These are phyloP conservation scores for Delonix regia DNA, from an alignment of 306 rosid species.

Conservation along the genomic window DNA sequence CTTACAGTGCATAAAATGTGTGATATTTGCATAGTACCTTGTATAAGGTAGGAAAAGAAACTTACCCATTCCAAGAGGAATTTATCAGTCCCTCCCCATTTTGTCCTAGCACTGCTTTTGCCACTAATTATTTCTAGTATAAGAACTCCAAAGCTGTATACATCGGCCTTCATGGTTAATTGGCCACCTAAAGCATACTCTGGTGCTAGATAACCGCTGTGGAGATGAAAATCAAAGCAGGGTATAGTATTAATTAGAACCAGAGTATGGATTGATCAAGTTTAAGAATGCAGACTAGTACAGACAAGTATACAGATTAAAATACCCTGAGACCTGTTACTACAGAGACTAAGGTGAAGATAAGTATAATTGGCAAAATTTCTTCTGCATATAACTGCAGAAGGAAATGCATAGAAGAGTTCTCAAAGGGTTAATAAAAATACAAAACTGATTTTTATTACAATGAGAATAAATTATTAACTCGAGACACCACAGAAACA, in stretches of 20 bases:
- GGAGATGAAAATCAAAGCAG: constrained; percentile 37
- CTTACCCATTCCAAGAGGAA: constrained; percentile 79
- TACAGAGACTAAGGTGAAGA: neutral
- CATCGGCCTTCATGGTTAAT: constrained; percentile 85
- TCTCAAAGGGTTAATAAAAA: neutral
- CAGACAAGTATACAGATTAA: neutral
- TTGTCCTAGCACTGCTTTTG: constrained; percentile 63
- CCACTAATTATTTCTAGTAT: constrained; percentile 84
- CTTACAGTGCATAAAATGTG: neutral
- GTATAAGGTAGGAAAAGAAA: constrained; percentile 12
- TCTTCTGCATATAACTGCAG: neutral
- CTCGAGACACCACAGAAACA: neutral
- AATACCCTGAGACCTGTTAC: neutral
- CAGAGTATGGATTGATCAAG: constrained; percentile 17
- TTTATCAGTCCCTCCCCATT: constrained; percentile 59
- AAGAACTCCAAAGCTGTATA: constrained; percentile 92
- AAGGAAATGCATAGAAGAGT: neutral
- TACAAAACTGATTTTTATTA: neutral
- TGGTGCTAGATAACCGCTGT: constrained; percentile 96
- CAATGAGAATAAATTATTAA: neutral
- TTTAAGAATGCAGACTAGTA: constrained; percentile 10
- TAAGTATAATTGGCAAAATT: neutral
- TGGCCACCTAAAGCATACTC: constrained; percentile 97
- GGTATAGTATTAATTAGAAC: constrained; percentile 10
- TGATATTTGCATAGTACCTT: neutral